phyloP scores from a whole-genome alignment of 768 basidiomycete genomes.

The Flagelloscypha sp. region DNA sequence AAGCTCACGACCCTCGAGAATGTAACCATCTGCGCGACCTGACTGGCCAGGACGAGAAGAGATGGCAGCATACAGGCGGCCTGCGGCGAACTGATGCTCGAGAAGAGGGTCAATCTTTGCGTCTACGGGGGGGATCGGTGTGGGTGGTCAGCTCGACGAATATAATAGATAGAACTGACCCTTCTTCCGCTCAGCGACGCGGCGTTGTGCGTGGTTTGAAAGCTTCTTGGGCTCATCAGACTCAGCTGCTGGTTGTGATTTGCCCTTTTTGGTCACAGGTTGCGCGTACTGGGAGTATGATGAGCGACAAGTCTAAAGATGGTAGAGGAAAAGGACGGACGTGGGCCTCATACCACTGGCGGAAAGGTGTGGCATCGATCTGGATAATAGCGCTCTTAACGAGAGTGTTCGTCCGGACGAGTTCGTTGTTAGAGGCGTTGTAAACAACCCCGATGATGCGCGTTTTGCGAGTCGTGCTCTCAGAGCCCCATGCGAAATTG shows the following conservation, averaged over 20 bases:
- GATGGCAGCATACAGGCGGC: conserved; percentile 90
- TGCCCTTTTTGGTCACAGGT: conserved; percentile 89
- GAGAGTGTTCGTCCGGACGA: conserved; percentile 98
- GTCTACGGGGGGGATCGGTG: conserved; percentile 32
- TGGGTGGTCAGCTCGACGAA: no score
- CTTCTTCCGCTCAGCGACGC: conserved; percentile 85
- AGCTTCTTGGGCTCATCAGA: conserved; percentile 62
- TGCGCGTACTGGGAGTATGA: conserved; percentile 73
- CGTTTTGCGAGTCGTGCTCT: conserved; percentile 91
- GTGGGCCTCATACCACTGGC: conserved; percentile 99
- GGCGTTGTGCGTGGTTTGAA: conserved; percentile 87
- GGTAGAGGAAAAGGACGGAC: conserved; percentile 40
- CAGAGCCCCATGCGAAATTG: conserved; percentile 98
- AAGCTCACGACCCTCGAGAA: conserved; percentile 97
- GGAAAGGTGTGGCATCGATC: conserved; percentile 96
- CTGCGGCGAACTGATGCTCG: conserved; percentile 85
- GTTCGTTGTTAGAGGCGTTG: conserved; percentile 99
- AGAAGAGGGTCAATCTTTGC: conserved; percentile 88
- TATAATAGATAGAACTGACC: conserved; percentile 31
- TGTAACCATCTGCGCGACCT: conserved; percentile 93
- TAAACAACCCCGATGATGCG: conserved; percentile 95
- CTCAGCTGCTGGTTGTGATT: conserved; percentile 39
- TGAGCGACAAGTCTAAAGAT: conserved; percentile 6
- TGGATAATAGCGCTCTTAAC: conserved; percentile 97
- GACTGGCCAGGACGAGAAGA: conserved; percentile 95